phyloP scores from a whole-genome alignment of 2,329 filamentous ascomycete genomes.

The Aspergillus hortae region DNA sequence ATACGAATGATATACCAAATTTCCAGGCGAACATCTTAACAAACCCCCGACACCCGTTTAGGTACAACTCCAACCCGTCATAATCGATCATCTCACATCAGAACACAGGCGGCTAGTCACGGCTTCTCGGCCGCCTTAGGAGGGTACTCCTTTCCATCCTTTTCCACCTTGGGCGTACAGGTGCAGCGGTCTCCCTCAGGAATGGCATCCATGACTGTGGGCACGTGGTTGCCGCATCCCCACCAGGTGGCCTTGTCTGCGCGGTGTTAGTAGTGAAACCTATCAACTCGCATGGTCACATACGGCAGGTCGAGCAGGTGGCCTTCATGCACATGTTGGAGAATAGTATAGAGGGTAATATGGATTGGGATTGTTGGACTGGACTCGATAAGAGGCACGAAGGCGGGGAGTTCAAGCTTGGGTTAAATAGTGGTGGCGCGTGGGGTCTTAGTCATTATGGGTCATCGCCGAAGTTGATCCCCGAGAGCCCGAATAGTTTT shows the following conservation, averaged over 20 bases:
- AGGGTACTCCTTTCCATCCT: constrained; percentile 61
- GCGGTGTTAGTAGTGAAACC: neutral
- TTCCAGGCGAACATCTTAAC: too few species aligned
- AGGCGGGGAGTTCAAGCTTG: neutral
- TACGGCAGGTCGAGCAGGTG: constrained; percentile 61
- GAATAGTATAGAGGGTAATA: neutral
- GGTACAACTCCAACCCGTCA: neutral
- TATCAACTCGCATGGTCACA: constrained; percentile 26
- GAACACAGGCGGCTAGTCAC: constrained; percentile 34
- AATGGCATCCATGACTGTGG: constrained; percentile 59
- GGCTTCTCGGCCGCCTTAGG: constrained; percentile 52
- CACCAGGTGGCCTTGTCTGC: constrained; percentile 61
- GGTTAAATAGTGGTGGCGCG: neutral
- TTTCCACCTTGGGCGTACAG: constrained; percentile 62
- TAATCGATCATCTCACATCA: constrained; percentile 3
- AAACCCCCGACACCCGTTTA: too few species aligned
- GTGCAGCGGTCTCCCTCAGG: constrained; percentile 60
- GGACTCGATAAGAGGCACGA: neutral
- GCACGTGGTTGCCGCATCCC: constrained; percentile 62
- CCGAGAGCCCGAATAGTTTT: neutral
- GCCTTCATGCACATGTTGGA: constrained; percentile 62
- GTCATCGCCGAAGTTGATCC: neutral
- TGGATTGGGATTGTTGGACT: neutral
- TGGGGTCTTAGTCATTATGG: neutral
- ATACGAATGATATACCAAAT: too few species aligned